Evolutionary conservation across 257 asterid genomes (phyloP).

Genomic region (Lithospermum erythrorhizon): DNA sequence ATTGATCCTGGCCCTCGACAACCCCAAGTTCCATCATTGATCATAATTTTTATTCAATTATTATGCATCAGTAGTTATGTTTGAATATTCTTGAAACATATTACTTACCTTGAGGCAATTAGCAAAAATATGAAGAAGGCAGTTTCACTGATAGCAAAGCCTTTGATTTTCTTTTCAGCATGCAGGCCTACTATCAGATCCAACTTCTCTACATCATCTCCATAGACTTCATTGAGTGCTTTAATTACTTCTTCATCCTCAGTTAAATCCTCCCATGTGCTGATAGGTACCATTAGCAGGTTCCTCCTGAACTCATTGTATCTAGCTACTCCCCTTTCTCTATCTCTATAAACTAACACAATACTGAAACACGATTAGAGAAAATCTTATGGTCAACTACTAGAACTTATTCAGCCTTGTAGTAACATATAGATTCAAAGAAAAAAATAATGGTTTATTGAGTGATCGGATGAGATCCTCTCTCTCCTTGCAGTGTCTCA

Average conservation of each 20-base stretch:
- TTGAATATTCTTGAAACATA: too few relatives aligned
- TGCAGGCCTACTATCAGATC: constrained; percentile 21
- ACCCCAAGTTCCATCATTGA: too few relatives aligned
- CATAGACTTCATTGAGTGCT: constrained; percentile 18
- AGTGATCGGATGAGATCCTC: too few relatives aligned
- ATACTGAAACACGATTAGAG: not conserved
- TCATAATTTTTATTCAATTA: too few relatives aligned
- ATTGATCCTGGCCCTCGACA: too few relatives aligned
- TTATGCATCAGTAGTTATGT: too few relatives aligned
- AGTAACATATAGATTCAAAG: too few relatives aligned
- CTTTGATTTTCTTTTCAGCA: constrained; percentile 24
- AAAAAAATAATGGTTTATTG: too few relatives aligned
- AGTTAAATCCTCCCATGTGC: constrained; percentile 20
- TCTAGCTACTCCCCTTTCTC: constrained; percentile 24
- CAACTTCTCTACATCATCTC: constrained; percentile 22
- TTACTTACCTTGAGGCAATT: constrained; percentile 24
- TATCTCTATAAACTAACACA: constrained; percentile 22
- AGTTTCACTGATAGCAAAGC: constrained; percentile 28
- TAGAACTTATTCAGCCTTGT: too few relatives aligned
- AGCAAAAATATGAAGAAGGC: constrained; percentile 24
- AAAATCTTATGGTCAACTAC: not conserved
- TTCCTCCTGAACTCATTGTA: constrained; percentile 24
- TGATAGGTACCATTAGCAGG: constrained; percentile 21
- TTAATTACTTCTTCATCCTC: constrained; percentile 15
- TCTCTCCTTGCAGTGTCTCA: too few relatives aligned